Evolutionary conservation across 192 early-diverging fungal species (phyloP), one percentile per base, ranked within the genome.

Genomic region (Coemansia sp.): DNA sequence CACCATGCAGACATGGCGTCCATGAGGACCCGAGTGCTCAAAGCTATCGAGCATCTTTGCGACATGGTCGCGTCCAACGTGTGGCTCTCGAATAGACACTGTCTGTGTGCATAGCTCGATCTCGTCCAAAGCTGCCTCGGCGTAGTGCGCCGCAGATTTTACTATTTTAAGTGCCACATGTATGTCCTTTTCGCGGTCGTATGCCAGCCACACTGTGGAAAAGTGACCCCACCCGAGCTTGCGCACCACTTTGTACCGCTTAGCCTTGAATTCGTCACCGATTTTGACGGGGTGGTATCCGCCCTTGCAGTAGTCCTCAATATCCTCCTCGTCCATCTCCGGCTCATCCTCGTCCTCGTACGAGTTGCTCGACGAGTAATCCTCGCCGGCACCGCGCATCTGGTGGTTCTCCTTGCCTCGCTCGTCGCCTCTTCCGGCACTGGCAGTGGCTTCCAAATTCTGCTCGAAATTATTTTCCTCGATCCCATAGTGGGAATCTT

Each of bases 171-270:
- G 84, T 2, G 96, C 96, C 38, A 94, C 91, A 63, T 93, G 91
- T 2, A 86, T 87, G 52, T 87, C 78, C 18, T 68, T 81, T 83
- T 81, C 75, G 57, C 67, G 67, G 69, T 98, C 93, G 50, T 82
- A 80, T 12, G 88, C 91, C 45, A 98, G 84, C 96, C 96, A 98
- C 9, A 98, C 96, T 0, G 96, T 98, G 22, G 92, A 94, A 62
- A 98, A 98, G 61, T 98, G 96, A 14, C 96, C 96, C 96, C 96
- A 98, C 15, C 96, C 96, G 33, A 98, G 86, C 71, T 98, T 98
- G 57, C 91, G 85, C 40, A 96, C 64, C 19, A 96, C 81, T n/a
- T 69, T 78, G 74, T 98, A 98, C 19, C 89, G 84, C 8, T 82
- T 81, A 13, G 88, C 83, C 42, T 89, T 85, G 66, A 90, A 95